Percentiles rank a stretch among this genome's conserved stretches.
Evolutionary conservation across 192 early-diverging fungal genomes (phyloP).

Genomic region (Backusella circina): DNA sequence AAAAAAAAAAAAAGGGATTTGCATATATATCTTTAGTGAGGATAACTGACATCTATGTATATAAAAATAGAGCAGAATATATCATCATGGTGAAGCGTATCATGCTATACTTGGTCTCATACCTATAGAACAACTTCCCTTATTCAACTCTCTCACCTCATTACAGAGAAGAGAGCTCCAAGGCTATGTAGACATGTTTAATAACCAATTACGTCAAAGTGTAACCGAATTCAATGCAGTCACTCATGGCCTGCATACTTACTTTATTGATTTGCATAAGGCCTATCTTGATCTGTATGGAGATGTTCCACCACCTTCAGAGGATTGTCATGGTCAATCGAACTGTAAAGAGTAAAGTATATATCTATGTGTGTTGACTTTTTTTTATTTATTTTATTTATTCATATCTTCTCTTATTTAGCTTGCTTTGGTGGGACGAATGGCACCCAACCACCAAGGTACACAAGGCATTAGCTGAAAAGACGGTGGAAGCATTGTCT

Average conservation of each 20-base stretch:
- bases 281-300: not conserved
- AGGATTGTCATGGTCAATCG: not conserved
- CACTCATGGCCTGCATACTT: not conserved
- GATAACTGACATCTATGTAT: not conserved
- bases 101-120: not conserved
- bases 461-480: not conserved
- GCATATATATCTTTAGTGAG: not conserved
- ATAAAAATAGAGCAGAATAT: not conserved
- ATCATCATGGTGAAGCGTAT: not conserved
- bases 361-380: no score
- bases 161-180: not conserved
- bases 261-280: not conserved
- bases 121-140: not conserved
- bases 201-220: not conserved
- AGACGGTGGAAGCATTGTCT: not conserved
- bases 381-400: not conserved
- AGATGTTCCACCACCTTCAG: not conserved
- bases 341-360: not conserved
- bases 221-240: not conserved
- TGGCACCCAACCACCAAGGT: not conserved
- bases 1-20: no score
- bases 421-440: not conserved
- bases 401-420: not conserved
- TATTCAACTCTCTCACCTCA: not conserved
- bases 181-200: not conserved